Base-by-base conservation (phyloP, 2,329 filamentous ascomycete genomes). In the Arthroderma sp. region DNA sequence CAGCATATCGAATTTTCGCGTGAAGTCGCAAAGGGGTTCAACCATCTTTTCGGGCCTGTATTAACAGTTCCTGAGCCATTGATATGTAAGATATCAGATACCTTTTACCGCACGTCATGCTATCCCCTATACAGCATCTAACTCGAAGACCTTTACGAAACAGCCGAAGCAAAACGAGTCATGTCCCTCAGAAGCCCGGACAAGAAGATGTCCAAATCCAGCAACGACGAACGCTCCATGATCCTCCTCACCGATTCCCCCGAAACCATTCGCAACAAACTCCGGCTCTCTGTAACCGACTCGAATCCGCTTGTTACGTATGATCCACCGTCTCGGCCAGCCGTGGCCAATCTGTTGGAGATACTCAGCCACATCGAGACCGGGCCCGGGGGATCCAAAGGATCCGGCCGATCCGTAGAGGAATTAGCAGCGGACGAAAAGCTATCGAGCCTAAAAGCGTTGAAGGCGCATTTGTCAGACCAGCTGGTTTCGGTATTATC, bases 1-100 rank as follows among this genome's bases (percentile, higher is more conserved):
- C 91, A 98, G 56, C 91, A 98, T 64, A 76, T 98, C 22, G 91
- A 98, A 61, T 94, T 96, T 60, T 80, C 88, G 1, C 77, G 91
- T 43, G 82, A 93, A 59, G 82, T 87, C 50, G 91, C 83, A 6
- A 82, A 77, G 48, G 84, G 83, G 58, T 96, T 98, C 68, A 95
- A 96, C 63, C 72, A 84, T 57, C 65, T 75, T 2, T 86, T 84
- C 54, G 76, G 76, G 1, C 57, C 67, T 1, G 62, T 77, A n/a
- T 72, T 94, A 3, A 68, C 81, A 0, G 59, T 73, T 1, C 86
- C 87, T 0, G 68, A 82, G 53, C 83, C 83, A 1, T 67, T 93
- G 36, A 74, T 86, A 29, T 83, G 86, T 85, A 68, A 54, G 66
- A 49, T 4, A n/a, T 32, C 5, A 10, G 10, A 29, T 22, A 36